Evolutionary conservation across 495 filamentous ascomycete genomes (phyloP), one percentile per base, ranked within the genome.

Genomic region (Cercophora scortea): DNA sequence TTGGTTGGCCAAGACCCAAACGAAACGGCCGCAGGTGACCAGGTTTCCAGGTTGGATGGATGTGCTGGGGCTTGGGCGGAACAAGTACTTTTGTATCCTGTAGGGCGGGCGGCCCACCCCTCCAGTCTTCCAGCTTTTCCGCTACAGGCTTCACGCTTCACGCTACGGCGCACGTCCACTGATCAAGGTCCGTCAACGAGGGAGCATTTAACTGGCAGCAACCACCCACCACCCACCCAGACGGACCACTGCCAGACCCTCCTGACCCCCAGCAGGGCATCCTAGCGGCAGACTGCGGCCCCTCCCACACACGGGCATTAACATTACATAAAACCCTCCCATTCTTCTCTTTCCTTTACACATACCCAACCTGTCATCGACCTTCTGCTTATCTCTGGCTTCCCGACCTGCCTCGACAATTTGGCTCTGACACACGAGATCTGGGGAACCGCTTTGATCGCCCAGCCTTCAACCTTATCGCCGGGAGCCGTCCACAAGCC

Each of bases 291-390:
- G 61, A 51, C 49, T 56, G 61, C 61, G 55, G 61, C 34, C 61
- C 64, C 65, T 64, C 59, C 63, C 65, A 61, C 65, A 51, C 49
- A 47, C 46, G 56, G 58, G 54, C 60, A 72, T 76, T 77, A 69
- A 67, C 72, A 73, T 77, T 77, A 77, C 74, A 76, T 77, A 76
- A 77, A 75, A 75, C 67, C 70, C 68, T 70, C 64, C 57, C 64
- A 62, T 63, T 70, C 66, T 70, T 64, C 66, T 65, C 63, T 70
- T 70, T 66, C 57, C 63, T 69, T 71, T 72, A 73, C 71, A 65
- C 71, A 67, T 68, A 61, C 61, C 57, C 62, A 71, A 66, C 69
- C 64, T 75, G 65, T 66, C 66, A 71, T 50, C 61, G 63, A 63
- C 67, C 61, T 58, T 61, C 64, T 60, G 54, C 67, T 73, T 72